Conservation (phyloP, 2,329 filamentous ascomycete genomes). For the Colletotrichum melonis region DNA sequence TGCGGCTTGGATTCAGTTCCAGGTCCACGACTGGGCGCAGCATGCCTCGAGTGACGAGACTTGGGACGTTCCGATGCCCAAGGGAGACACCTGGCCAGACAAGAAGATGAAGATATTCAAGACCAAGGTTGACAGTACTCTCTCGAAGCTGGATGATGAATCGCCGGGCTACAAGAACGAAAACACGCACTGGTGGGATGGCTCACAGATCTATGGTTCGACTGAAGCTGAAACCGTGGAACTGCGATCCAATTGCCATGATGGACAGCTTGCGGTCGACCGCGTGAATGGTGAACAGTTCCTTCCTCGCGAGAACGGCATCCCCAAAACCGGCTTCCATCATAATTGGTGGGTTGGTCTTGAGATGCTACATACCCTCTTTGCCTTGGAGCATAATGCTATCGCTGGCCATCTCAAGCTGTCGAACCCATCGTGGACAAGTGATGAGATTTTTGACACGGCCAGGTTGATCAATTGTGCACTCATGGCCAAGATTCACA, state of each 20-base stretch:
- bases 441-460: constrained; percentile 56
- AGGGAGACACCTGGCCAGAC: constrained; percentile 47
- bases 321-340: constrained; percentile 53
- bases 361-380: constrained; percentile 58
- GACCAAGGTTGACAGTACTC: constrained; percentile 47
- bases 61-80: background rate
- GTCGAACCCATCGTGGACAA: constrained; percentile 49
- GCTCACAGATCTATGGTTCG: constrained; percentile 58
- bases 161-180: constrained; percentile 54
- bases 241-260: constrained; percentile 44
- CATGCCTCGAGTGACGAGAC: constrained; percentile 37
- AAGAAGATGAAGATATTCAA: constrained; percentile 48
- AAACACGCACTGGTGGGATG: constrained; percentile 59
- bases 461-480: constrained; percentile 57
- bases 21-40: constrained; percentile 56
- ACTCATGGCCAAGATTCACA: constrained; percentile 62
- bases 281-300: constrained; percentile 43
- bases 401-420: constrained; percentile 52
- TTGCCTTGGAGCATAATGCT: constrained; percentile 58
- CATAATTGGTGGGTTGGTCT: constrained; percentile 60
- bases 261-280: background rate
- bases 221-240: constrained; percentile 48
- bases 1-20: constrained; percentile 62
- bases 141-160: constrained; percentile 48
- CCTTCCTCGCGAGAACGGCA: constrained; percentile 53